phyloP scores from a whole-genome alignment of 495 filamentous ascomycete species.

The Daldinia concentrica region DNA sequence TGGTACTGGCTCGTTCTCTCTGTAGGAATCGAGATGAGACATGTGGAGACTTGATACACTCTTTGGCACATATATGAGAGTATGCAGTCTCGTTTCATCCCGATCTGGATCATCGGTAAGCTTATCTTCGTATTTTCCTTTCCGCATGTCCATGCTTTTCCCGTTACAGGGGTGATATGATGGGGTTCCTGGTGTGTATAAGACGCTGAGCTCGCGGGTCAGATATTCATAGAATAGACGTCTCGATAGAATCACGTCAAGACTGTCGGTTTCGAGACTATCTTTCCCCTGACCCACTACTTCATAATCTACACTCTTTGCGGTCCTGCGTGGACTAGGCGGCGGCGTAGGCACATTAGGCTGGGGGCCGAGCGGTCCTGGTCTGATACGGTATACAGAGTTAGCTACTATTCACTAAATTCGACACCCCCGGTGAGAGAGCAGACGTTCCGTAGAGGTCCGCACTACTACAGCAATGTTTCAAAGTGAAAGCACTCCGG shows the following conservation, averaged over 20 bases:
- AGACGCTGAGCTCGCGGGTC: background rate
- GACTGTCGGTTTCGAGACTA: background rate
- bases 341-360: conserved; percentile 47
- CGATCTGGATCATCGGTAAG: conserved; percentile 28
- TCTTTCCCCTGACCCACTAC: background rate
- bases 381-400: conserved; percentile 20
- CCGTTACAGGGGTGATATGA: background rate
- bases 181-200: conserved; percentile 4
- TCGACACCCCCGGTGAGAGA: conserved; percentile 4
- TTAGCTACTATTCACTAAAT: conserved; percentile 1
- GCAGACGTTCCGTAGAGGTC: background rate
- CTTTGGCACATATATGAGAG: conserved; percentile 17
- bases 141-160: background rate
- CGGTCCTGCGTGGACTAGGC: conserved; percentile 41
- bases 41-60: conserved; percentile 24
- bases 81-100: conserved; percentile 26
- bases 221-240: conserved; percentile 10
- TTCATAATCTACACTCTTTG: background rate
- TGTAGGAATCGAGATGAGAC: conserved; percentile 31
- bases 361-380: conserved; percentile 40
- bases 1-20: conserved; percentile 17
- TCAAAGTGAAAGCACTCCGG: background rate
- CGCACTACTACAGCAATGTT: conserved; percentile 23
- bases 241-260: background rate
- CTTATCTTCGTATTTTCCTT: conserved; percentile 31